Conservation (phyloP, 2,329 filamentous ascomycete genomes). For the Fonsecaea pugnacius region DNA sequence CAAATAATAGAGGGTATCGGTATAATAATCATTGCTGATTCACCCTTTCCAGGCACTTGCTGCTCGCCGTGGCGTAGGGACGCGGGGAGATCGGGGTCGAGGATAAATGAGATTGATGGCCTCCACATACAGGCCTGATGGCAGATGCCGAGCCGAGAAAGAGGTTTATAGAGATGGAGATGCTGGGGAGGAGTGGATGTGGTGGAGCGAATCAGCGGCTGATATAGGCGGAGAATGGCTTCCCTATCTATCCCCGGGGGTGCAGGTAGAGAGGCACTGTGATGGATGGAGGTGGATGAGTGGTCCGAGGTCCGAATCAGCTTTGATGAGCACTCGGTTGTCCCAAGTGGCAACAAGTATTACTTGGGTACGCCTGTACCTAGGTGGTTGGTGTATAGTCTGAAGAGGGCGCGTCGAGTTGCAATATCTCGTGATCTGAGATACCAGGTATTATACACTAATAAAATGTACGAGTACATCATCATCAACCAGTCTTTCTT, state of each 20-base stretch:
- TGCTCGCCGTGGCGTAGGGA: neutral
- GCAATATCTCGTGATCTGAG: neutral
- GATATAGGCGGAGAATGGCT: neutral
- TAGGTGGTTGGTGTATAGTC: neutral
- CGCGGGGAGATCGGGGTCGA: neutral
- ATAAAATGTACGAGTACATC: constrained; percentile 9
- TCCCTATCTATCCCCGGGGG: neutral
- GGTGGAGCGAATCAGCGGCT: neutral
- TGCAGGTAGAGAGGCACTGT: neutral
- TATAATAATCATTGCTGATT: neutral
- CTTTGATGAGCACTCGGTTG: too few relatives aligned
- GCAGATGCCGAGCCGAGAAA: neutral
- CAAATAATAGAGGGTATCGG: neutral
- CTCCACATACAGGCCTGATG: neutral
- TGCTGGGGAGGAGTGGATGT: neutral
- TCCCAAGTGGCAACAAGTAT: too few relatives aligned
- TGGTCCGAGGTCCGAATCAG: too few relatives aligned
- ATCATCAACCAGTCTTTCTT: neutral
- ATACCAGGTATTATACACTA: neutral
- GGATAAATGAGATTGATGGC: neutral
- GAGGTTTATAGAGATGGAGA: neutral
- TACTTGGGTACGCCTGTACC: neutral
- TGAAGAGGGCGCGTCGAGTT: neutral
- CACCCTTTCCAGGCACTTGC: neutral
- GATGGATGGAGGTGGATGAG: too few relatives aligned